A percentile compares a stretch with the other conserved stretches of the same genome.
These are phyloP conservation scores for Aspergillus sp. DNA, from an alignment of 2,329 filamentous ascomycete species.

Conservation along the genomic window DNA sequence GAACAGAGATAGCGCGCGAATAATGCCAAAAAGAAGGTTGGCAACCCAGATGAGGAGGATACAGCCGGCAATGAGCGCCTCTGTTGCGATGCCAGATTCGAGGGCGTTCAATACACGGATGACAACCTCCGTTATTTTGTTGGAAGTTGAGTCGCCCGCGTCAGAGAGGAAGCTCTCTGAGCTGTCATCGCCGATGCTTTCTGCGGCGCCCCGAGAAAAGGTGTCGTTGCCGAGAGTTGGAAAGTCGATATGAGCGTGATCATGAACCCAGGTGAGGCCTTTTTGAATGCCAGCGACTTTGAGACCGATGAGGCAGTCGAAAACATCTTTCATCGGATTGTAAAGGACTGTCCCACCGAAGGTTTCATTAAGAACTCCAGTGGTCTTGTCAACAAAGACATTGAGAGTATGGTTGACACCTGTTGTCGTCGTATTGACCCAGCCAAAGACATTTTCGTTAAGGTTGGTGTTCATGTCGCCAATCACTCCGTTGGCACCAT, in stretches of 20 bases:
- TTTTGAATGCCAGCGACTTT: conserved; percentile 84
- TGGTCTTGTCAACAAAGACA: conserved; percentile 75
- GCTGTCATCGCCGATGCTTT: conserved; percentile 54
- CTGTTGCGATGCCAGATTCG: conserved; percentile 66
- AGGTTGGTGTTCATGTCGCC: conserved; percentile 65
- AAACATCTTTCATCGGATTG: conserved; percentile 73
- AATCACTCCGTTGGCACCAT: conserved; percentile 72
- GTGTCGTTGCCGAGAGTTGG: conserved; percentile 76
- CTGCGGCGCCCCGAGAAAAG: conserved; percentile 75
- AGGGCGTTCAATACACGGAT: conserved; percentile 68
- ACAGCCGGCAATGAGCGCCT: conserved; percentile 75
- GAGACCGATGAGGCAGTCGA: conserved; percentile 82
- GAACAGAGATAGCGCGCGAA: conserved; percentile 65
- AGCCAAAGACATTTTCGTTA: conserved; percentile 81
- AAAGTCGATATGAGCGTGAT: conserved; percentile 80
- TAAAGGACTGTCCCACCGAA: conserved; percentile 83
- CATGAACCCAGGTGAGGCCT: conserved; percentile 89
- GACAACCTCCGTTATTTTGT: conserved; percentile 79
- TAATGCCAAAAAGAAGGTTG: conserved; percentile 71
- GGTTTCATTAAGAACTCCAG: conserved; percentile 68
- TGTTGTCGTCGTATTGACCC: conserved; percentile 79
- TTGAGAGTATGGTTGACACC: conserved; percentile 86
- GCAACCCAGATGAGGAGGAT: conserved; percentile 76
- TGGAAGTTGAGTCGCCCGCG: conserved; percentile 69
- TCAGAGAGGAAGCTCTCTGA: conserved; percentile 71